Base-by-base conservation (phyloP, 2,329 filamentous ascomycete species). In the Colletotrichum gloeosporioides region DNA sequence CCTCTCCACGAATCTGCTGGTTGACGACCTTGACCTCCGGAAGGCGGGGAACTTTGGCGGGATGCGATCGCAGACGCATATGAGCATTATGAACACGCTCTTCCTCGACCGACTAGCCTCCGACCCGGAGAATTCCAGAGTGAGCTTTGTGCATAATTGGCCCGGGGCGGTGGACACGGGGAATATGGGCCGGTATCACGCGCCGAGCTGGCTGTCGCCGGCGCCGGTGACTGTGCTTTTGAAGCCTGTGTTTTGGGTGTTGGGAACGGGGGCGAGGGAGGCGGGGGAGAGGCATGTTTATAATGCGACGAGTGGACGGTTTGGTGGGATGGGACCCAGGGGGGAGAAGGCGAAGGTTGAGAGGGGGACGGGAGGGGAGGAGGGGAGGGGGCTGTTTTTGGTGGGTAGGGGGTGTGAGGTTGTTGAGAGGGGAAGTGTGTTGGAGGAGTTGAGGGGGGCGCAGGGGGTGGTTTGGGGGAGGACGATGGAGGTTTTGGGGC, bases 111-210 rank as follows among this genome's bases (percentile, higher is more conserved):
- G 57, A 4, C 74, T 79, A 18, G 77, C 81, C 1, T 77, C 80
- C 12, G 78, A 71, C 29, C 55, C 67, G 5, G 44, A 15, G 5
- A 76, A 77, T 32, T 22, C 13, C 3, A 13, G 77, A 3, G 78
- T 83, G 8, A 79, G 77, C 4, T 83, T 83, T 55, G 79, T 83
- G 5, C 82, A 83, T 72, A 81, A 80, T 62, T 83, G 79, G 62
- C 82, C 82, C 12, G 82, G 81, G 2, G 65, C 77, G 3, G 81
- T 83, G 8, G 69, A 83, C 49, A 83, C 82, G 15, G 77, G 77
- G 18, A 78, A 78, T 39, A 55, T 70, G 49, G 32, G 12, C 9
- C 67, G 77, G 36, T 67, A 77, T 15, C 71, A 69, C 36, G 3
- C 18, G 13, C 62, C 71, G n/a, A 71, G 57, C 34, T 13, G 13